These are phyloP conservation scores for Smittium mucronatum DNA, from an alignment of 371 early-diverging fungal species.

Conservation along the genomic window DNA sequence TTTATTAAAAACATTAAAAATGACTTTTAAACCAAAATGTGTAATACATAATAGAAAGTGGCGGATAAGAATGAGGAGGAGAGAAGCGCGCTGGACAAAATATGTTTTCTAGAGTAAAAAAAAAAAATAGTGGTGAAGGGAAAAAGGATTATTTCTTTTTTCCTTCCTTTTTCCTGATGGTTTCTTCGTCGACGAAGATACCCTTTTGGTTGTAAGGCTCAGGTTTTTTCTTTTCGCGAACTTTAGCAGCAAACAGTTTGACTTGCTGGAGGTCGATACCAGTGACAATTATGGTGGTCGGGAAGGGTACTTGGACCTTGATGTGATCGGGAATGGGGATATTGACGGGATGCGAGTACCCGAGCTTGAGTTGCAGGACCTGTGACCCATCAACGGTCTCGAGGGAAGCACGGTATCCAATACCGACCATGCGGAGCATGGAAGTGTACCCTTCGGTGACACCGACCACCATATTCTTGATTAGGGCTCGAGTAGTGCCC, in stretches of 20 bases:
- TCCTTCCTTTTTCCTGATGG: slow-evolving; percentile 89
- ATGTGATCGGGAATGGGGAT: slow-evolving; percentile 72
- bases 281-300: slow-evolving; percentile 69
- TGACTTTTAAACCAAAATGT: not conserved
- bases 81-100: not conserved
- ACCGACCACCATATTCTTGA: slow-evolving; percentile 75
- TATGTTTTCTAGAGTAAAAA: not conserved
- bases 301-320: slow-evolving; percentile 60
- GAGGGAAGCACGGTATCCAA: slow-evolving; percentile 84
- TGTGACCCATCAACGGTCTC: slow-evolving; percentile 32
- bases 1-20: slow-evolving; percentile 4
- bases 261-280: slow-evolving; percentile 67
- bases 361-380: slow-evolving; percentile 61
- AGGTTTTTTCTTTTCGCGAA: slow-evolving; percentile 81
- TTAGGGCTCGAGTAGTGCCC: slow-evolving; percentile 86
- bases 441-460: slow-evolving; percentile 83
- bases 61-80: not conserved
- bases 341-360: slow-evolving; percentile 74
- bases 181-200: slow-evolving; percentile 92
- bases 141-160: slow-evolving; percentile 61
- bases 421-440: slow-evolving; percentile 76
- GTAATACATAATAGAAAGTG: not conserved
- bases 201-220: slow-evolving; percentile 99
- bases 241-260: slow-evolving; percentile 82
- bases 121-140: slow-evolving; percentile 6